These are phyloP conservation scores for Pseudopyrenochaeta lycopersici DNA, from an alignment of 2,329 filamentous ascomycete genomes.

Conservation along the genomic window DNA sequence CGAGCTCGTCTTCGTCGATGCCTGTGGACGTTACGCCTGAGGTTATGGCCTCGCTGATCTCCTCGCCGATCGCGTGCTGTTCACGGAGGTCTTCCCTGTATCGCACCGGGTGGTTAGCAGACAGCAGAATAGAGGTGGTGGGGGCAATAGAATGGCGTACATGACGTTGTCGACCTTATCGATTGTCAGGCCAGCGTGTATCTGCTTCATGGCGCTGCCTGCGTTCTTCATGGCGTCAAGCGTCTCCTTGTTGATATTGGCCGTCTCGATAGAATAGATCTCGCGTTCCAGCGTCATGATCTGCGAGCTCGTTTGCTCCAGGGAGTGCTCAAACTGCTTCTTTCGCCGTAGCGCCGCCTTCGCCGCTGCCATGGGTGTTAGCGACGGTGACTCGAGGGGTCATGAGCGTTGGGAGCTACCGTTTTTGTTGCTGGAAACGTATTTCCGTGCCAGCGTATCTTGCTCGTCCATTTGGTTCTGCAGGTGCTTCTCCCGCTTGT, in stretches of 20 bases:
- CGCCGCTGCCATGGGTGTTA: constrained; percentile 69
- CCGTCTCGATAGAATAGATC: constrained; percentile 95
- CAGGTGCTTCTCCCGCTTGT: constrained; percentile 92
- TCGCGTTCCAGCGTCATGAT: constrained; percentile 94
- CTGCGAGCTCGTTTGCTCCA: constrained; percentile 89
- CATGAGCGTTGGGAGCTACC: constrained; percentile 66
- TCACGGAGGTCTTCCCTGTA: constrained; percentile 87
- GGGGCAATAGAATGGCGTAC: constrained; percentile 66
- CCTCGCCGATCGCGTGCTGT: constrained; percentile 91
- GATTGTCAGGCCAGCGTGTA: constrained; percentile 88
- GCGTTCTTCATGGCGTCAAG: constrained; percentile 93
- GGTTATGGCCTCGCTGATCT: constrained; percentile 88
- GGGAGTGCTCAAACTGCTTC: constrained; percentile 90
- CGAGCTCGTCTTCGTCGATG: constrained; percentile 87
- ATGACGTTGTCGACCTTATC: constrained; percentile 96
- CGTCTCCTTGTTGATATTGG: constrained; percentile 98
- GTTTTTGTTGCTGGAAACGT: constrained; percentile 87
- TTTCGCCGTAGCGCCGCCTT: constrained; percentile 91
- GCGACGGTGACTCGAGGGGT: not conserved
- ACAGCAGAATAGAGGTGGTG: no score
- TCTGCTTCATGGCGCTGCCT: constrained; percentile 88
- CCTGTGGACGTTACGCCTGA: constrained; percentile 70
- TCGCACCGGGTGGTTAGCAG: constrained; percentile 7
- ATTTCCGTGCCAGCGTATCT: constrained; percentile 86
- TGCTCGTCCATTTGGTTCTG: constrained; percentile 94